Evolutionary conservation across 805 yeast genomes (phyloP).

Genomic region (Candida maris): DNA sequence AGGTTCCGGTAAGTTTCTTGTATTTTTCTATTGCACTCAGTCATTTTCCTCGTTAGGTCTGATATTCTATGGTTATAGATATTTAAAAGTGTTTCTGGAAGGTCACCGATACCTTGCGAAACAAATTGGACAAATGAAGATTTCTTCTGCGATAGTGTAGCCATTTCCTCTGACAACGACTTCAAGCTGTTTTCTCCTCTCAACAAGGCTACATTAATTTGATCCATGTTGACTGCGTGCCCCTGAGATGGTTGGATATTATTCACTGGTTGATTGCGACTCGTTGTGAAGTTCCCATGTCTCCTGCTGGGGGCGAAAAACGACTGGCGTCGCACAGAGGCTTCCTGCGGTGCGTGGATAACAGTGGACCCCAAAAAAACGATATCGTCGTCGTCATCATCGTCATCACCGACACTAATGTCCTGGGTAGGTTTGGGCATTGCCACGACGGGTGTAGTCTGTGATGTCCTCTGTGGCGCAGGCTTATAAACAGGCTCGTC

Average conservation of each 20-base stretch:
- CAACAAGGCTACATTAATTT: slow-evolving; percentile 5
- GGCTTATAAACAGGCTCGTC: slow-evolving; percentile 3
- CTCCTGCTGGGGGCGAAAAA: too few species aligned
- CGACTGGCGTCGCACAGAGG: too few species aligned
- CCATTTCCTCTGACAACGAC: slow-evolving; percentile 7
- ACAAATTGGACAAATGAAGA: slow-evolving; percentile 12
- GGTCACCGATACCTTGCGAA: slow-evolving; percentile 11
- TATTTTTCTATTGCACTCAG: slow-evolving; percentile 5
- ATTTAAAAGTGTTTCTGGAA: slow-evolving; percentile 3
- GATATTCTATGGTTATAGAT: slow-evolving; percentile 7
- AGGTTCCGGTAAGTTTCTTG: slow-evolving; percentile 7
- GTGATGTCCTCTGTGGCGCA: too few species aligned
- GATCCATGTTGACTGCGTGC: neutral
- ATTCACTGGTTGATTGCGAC: neutral
- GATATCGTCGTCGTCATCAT: slow-evolving; percentile 12
- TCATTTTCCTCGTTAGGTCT: slow-evolving; percentile 8
- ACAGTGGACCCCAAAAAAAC: slow-evolving; percentile 12
- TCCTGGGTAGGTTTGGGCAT: neutral
- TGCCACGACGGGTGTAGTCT: too few species aligned
- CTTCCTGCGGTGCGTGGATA: neutral
- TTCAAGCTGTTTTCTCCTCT: slow-evolving; percentile 7
- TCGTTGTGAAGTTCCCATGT: too few species aligned
- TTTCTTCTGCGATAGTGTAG: slow-evolving; percentile 7
- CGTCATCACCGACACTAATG: neutral
- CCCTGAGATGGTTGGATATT: neutral